Base-by-base conservation (phyloP, 2,329 filamentous ascomycete species). In the Chlorencoelia australis region DNA sequence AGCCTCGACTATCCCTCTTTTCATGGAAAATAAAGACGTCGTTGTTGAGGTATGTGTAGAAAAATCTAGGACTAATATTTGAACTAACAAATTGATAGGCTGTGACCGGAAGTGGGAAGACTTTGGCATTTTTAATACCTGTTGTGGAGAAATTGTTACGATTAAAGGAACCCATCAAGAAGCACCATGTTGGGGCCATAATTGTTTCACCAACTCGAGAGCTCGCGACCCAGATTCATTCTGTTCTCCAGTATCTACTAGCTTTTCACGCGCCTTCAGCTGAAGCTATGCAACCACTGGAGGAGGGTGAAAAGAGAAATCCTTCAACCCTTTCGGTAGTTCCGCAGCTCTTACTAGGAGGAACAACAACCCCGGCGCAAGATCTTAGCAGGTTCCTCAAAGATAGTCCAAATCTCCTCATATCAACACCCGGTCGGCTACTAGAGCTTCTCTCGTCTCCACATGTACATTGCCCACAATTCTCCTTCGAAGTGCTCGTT, bases 141-240 rank as follows among this genome's bases (percentile, higher is more conserved):
- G 66, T 93, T 4, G 73, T 93, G 16, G 82, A 94, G 60, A 82
- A 84, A 49, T 67, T 96, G 30, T 65, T 96, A 41, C 78, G 82
- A 46, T 63, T 84, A 18, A 79, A 87, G 42, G 83, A 89, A 42
- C 82, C 86, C 2, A 77, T 86, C 21, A 94, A 91, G 61, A 86
- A 82, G 54, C 82, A 94, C 58, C 85, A 96, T 57, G 73, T 98
- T 41, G 84, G 81, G 41, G 86, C 83, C 46, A 91, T 98, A 45
- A 79, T 98, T 50, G 79, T 98, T 42, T 89, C 88, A 11, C 91
- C 91, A 1, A 98, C 86, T 2, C 78, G 91, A 60, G 91, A 98
- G 62, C 70, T 98, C 33, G 89, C 91, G 1, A 77, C 76, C 1
- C 91, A 98, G 59, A 96, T 96, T 36, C 75, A 94, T 55, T 72